Percentiles rank a stretch among this genome's conserved stretches.
Evolutionary conservation across 345 rosid species (phyloP).

Genomic region (Lepidium aucheri): DNA sequence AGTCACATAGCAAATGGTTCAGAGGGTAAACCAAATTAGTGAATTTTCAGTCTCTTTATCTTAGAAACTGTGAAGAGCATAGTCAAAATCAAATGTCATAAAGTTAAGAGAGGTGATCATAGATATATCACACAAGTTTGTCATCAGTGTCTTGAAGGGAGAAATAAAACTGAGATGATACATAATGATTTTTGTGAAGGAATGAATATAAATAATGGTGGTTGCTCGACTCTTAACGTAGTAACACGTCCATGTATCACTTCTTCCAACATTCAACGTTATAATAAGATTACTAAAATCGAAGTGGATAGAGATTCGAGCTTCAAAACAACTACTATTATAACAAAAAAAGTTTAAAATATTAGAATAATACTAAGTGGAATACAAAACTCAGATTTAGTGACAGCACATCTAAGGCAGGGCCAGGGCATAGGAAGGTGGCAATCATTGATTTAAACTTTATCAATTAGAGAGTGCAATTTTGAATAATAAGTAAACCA

Average conservation of each 20-base stretch:
- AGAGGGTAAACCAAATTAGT: not conserved
- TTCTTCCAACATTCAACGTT: conserved; percentile 1
- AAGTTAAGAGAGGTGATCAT: too few relatives aligned
- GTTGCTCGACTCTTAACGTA: conserved; percentile 3
- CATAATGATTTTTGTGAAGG: not conserved
- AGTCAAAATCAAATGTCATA: too few relatives aligned
- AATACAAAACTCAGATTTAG: conserved; percentile 11
- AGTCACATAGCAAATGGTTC: conserved; percentile 36
- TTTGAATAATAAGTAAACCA: not conserved
- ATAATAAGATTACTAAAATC: not conserved
- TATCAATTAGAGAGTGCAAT: not conserved
- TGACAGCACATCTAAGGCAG: conserved; percentile 29
- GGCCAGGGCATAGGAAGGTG: conserved; percentile 18
- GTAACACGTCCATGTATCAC: conserved; percentile 17
- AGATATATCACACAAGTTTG: too few relatives aligned
- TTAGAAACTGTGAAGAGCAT: too few relatives aligned
- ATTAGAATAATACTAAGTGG: not conserved
- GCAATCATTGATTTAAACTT: conserved; percentile 20
- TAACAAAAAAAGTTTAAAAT: not conserved
- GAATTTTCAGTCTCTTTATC: not conserved
- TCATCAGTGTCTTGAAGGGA: not conserved
- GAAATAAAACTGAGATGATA: not conserved
- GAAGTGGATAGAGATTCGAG: conserved; percentile 22
- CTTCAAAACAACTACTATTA: not conserved
- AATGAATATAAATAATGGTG: not conserved